Evolutionary conservation across 108 stramenopile species (phyloP), one percentile per base, ranked within the genome.

Genomic region (Schizochytrium sp.): DNA sequence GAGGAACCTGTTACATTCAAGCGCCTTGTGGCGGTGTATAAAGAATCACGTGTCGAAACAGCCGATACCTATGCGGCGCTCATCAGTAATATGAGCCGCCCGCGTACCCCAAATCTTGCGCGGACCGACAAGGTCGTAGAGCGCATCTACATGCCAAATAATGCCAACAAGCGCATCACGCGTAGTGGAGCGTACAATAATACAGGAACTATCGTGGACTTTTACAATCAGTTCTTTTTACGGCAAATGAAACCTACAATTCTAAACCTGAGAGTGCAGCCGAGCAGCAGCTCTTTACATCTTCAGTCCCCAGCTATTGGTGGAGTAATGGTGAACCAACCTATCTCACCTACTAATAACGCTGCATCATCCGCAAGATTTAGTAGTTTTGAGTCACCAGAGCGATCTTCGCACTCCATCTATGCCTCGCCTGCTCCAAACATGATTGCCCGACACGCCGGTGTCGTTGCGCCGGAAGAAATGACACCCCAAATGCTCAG

Each of bases 151-250:
- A 69, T 69, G 64, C 64, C 64, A 38, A 69, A 69, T 44, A 69
- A 69, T 38, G 64, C 64, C 10, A 69, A 69, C 64, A 69, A 69
- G 44, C 64, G 64, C 64, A 69, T 44, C 0, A 69, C 64, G 19
- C 64, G 64, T 8, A 69, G 64, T 44, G 64, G 64, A 38, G 64
- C 64, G 12, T 69, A 69, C 64, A 69, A 69, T 38, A 38, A 69
- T 15, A 69, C 64, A 56, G 76, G 76, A 7, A 55, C 47, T 2
- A 49, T 83, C 47, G 76, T 83, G 50, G 76, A 49, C 50, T 83
- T 55, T 2, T 83, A 83, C 76, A 83, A 83, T 40, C 76, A 83
- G 76, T 38, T 83, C n/a, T 83, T 55, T 53, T n/a, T 83, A n/a
- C 76, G 50, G 50, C 47, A 38, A 47, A 83, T 83, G 76, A 83